Base-by-base conservation (phyloP, 1,139 yeast species). In the Candida pseudocylindracea region DNA sequence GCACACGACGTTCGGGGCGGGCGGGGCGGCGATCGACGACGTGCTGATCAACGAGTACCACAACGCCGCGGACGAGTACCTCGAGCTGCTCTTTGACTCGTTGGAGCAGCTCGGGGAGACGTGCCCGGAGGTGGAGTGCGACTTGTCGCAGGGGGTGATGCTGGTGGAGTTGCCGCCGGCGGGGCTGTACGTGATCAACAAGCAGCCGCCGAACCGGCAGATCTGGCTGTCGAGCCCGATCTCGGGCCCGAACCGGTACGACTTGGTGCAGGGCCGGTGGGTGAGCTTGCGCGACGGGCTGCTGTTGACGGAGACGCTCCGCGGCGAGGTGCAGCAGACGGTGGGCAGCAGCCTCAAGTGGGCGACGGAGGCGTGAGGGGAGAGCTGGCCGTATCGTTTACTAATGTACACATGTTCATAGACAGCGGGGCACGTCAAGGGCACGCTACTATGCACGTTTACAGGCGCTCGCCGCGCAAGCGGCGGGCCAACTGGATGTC, bases 401-500 rank as follows among this genome's bases (percentile, higher is more conserved):
- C 39, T 39, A 37, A 36, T 37, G 33, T 38, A 39, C 40, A 39
- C 33, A 36, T 13, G 25, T 7, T 29, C 31, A 30, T 31, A 30
- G 30, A 28, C 31, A 29, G 30, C 32, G n/a, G 13, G 32, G 20
- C 28, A 10, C 39, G 20, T 15, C 20, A 15, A 15, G 20, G 20
- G 20, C 20, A 15, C 20, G 20, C 20, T 15, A 15, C 20, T 15
- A 15, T 15, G 20, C 20, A 15, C 20, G 20, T 15, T 37, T 46
- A 46, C 33, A 51, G 43, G 72, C 88, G 74, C 66, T 75, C 96
- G 60, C 96, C 96, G 69, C 96, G 83, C 59, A 85, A 76, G 75
- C 96, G 88, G 72, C 96, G 83, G 46, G 96, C 96, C 57, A 85
- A 76, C 64, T 83, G 93, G 60, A 85, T 83, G 61, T 85, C 96